phyloP scores from a whole-genome alignment of 768 basidiomycete genomes.

The Scleroderma bovista region DNA sequence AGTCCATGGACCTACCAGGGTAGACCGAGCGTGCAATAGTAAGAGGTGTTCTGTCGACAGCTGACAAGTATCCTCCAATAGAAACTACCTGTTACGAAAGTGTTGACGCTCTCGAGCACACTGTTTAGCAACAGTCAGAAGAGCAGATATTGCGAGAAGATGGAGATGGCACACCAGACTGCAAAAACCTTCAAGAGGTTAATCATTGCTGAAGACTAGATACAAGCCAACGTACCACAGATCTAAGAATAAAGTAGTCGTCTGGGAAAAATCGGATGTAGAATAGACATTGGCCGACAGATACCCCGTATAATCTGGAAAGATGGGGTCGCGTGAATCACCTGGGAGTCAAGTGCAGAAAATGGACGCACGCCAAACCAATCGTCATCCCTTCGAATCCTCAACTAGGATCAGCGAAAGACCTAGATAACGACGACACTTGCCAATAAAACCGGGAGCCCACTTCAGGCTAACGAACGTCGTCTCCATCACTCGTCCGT shows the following conservation, averaged over 20 bases:
- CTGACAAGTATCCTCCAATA: constrained; percentile 4
- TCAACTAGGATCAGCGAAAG: background rate
- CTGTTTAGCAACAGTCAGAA: background rate
- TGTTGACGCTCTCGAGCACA: background rate
- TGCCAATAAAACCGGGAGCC: constrained; percentile 16
- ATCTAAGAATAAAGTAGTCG: constrained; percentile 8
- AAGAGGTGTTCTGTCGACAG: constrained; percentile 5
- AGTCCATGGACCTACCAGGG: constrained; percentile 5
- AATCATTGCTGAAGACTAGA: background rate
- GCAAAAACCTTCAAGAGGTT: background rate
- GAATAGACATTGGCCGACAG: constrained; percentile 13
- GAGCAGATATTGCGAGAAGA: background rate
- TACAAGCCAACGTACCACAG: constrained; percentile 6
- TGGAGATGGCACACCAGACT: background rate
- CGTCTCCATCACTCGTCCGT: constrained; percentile 5
- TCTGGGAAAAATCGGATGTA: constrained; percentile 14
- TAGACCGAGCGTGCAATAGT: background rate
- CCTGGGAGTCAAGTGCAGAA: too few species aligned
- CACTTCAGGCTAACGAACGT: background rate
- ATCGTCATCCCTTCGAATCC: constrained; percentile 9
- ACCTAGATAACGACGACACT: background rate
- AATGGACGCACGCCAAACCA: constrained; percentile 8
- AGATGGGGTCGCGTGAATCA: background rate
- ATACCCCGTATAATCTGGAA: constrained; percentile 15
- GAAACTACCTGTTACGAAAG: background rate